Percentiles rank a stretch among this genome's conserved stretches.
Evolutionary conservation across 495 filamentous ascomycete species (phyloP).

Genomic region (Aspergillus heteromorphus): DNA sequence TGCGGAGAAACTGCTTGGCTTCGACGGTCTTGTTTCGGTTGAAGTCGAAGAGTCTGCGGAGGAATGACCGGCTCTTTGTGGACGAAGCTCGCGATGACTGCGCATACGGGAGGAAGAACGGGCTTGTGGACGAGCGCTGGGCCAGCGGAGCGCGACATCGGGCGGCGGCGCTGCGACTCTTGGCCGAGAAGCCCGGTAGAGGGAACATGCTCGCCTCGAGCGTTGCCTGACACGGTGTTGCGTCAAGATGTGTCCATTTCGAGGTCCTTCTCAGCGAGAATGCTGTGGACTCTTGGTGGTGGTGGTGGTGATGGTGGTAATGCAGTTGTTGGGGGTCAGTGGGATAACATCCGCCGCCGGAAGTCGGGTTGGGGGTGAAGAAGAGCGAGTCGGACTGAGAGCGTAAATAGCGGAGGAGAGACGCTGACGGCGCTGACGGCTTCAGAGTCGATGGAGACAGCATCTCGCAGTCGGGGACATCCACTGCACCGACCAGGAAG

Average conservation of each 20-base stretch:
- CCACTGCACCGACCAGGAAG: conserved; percentile 1
- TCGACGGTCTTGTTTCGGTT: conserved; percentile 29
- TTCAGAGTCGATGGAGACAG: conserved; percentile 31
- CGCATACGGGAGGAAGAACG: background rate
- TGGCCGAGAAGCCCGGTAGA: conserved; percentile 1
- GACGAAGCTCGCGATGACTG: conserved; percentile 32
- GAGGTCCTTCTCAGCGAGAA: conserved; percentile 15
- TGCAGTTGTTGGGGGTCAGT: background rate
- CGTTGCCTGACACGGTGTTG: conserved; percentile 9
- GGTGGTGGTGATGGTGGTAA: no score
- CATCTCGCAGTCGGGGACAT: conserved; percentile 27
- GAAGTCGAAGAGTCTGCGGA: conserved; percentile 51
- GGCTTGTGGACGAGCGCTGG: background rate
- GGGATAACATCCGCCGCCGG: conserved; percentile 20
- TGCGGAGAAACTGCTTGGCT: conserved; percentile 14
- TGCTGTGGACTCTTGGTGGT: no score
- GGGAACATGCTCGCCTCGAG: conserved; percentile 7
- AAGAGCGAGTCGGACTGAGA: conserved; percentile 53
- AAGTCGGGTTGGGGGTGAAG: conserved; percentile 41
- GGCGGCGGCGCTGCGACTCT: conserved; percentile 6
- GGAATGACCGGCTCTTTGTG: conserved; percentile 44
- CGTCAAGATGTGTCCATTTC: conserved; percentile 19
- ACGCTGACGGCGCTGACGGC: conserved; percentile 50
- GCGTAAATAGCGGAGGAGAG: conserved; percentile 57
- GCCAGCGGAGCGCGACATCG: conserved; percentile 10